Evolutionary conservation across 345 rosid species (phyloP).

Genomic region (Brassica carinata): DNA sequence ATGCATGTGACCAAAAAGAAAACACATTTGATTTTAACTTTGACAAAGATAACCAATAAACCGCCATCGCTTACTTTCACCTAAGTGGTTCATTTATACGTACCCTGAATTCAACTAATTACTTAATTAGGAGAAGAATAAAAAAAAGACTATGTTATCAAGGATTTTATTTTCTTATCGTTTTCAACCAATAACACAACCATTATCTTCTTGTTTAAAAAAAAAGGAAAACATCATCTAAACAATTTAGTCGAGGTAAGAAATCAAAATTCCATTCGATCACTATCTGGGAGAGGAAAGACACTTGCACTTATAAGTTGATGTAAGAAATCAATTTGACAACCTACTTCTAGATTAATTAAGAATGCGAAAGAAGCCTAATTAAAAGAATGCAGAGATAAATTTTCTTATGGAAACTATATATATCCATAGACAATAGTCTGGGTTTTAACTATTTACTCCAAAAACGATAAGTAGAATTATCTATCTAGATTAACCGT

Average conservation of each 20-base stretch:
- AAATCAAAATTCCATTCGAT: not conserved
- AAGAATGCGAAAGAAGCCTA: not conserved
- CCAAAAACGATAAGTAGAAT: not conserved
- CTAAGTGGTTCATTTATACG: not conserved
- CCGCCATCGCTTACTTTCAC: conserved; percentile 8
- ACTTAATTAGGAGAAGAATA: not conserved
- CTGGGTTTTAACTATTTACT: not conserved
- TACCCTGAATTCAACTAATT: not conserved
- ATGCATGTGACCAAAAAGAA: not conserved
- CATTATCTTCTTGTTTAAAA: not conserved
- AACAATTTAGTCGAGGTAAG: not conserved
- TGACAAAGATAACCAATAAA: conserved; percentile 12
- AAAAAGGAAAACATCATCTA: not conserved
- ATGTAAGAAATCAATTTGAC: conserved; percentile 10
- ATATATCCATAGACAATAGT: not conserved
- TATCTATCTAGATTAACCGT: not conserved
- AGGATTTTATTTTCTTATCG: not conserved
- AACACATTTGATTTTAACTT: conserved; percentile 3
- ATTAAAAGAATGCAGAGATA: not conserved
- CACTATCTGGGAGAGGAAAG: not conserved
- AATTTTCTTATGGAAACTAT: not conserved
- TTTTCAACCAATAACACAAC: not conserved
- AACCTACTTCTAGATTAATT: not conserved
- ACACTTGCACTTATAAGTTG: not conserved
- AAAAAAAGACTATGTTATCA: not conserved